These are phyloP conservation scores for Cadophora gregata DNA, from an alignment of 2,329 filamentous ascomycete species.

Conservation along the genomic window DNA sequence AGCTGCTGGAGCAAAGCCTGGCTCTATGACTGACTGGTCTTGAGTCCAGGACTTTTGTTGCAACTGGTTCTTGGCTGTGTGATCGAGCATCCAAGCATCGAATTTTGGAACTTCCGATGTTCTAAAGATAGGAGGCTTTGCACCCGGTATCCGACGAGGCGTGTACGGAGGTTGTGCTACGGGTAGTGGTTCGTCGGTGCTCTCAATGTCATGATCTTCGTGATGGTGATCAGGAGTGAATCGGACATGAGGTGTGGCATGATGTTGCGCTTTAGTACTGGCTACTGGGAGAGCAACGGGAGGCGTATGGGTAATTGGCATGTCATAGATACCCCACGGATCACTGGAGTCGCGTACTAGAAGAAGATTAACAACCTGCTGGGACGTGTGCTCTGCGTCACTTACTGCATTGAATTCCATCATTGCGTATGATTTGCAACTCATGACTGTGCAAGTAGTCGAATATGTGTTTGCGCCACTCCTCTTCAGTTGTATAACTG, in stretches of 20 bases:
- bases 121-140: background rate
- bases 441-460: constrained; percentile 28
- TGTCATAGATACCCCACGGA: constrained; percentile 4
- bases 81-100: constrained; percentile 32
- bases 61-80: constrained; percentile 31
- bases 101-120: constrained; percentile 20
- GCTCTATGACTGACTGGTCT: constrained; percentile 38
- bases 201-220: background rate
- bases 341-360: background rate
- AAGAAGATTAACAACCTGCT: background rate
- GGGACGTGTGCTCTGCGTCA: background rate
- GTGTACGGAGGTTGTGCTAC: constrained; percentile 2
- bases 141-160: background rate
- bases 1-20: constrained; percentile 35
- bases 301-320: background rate
- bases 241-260: background rate
- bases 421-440: background rate
- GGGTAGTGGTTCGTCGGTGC: background rate
- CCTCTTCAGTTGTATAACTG: background rate
- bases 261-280: background rate
- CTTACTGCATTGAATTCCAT: background rate
- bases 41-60: constrained; percentile 34
- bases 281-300: background rate
- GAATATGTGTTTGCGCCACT: constrained; percentile 29
- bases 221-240: background rate